Evolutionary conservation across 1,284 basidiomycete species (phyloP), one percentile per base, ranked within the genome.

Genomic region (Heterobasidion occidentale): DNA sequence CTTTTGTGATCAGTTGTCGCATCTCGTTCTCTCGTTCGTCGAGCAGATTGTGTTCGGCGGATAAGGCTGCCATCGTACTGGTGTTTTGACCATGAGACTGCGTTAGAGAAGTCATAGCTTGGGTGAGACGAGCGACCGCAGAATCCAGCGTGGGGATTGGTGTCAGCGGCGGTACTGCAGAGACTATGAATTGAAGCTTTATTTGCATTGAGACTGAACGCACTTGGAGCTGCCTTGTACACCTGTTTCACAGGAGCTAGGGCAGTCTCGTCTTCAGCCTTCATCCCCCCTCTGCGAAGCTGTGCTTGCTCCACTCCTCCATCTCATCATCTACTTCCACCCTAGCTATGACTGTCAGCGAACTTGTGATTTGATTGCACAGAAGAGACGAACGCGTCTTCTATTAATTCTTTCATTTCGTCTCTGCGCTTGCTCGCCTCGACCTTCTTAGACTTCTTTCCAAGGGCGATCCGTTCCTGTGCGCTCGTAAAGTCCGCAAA

Each of bases 401-500:
- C 84, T 56, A 97, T 95, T 76, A 96, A 74, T 65, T 94, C 93
- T 58, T 84, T 81, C 77, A 95, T 94, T 9, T 82, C 81, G 54
- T 84, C 84, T 63, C 85, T 80, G 36, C 84, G 77, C 64, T 87
- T 84, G 51, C 74, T 74, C 5, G 88, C 89, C 59, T 93, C 93
- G 1, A 75, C 70, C 65, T 90, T 91, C 58, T 86, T 82, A 0
- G 88, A 88, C 62, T 92, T 90, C 69, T 92, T 93, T 1, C 94
- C 92, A 1, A 98, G 71, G 0, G 92, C 89, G 57, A 98, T 86
- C 36, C 88, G 76, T 60, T 94, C 92, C 66, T 92, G 85, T 0
- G 91, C 90, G 60, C 86, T 93, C 0, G 95, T 97, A 65, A 85
- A 97, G 61, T 93, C 91, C 6, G 94, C 90, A 65, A 85, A 87